phyloP scores from a whole-genome alignment of 257 asterid genomes.

The Solanum acaule region DNA sequence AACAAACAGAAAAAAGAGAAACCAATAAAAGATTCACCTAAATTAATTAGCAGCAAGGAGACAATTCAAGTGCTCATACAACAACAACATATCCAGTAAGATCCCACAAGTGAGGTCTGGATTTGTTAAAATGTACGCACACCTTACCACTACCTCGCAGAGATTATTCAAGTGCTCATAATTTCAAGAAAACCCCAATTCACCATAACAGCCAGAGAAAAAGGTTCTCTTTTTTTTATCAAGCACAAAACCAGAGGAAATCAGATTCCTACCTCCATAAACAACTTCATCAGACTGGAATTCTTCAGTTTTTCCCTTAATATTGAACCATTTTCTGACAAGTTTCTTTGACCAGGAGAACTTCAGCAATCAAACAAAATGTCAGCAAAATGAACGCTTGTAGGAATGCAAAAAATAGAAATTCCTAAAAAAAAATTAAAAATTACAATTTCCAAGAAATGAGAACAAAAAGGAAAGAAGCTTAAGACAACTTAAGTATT shows the following conservation, averaged over 20 bases:
- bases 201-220: neutral
- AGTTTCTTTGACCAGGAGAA: conserved; percentile 95
- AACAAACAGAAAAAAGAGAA: no score
- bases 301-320: conserved; percentile 71
- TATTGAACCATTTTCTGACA: conserved; percentile 74
- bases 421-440: neutral
- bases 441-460: conserved; percentile 2
- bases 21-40: no score
- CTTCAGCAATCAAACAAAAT: conserved; percentile 34
- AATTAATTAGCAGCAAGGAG: no score
- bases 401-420: neutral
- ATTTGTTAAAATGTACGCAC: no score
- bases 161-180: neutral
- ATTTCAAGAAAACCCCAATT: neutral
- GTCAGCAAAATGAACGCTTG: conserved; percentile 22
- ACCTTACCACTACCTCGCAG: no score
- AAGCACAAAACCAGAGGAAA: neutral
- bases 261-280: conserved; percentile 49
- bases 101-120: no score
- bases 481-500: neutral
- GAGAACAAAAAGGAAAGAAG: neutral
- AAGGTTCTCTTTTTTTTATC: neutral
- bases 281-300: conserved; percentile 61
- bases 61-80: no score
- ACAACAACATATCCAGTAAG: no score